Percentiles rank a stretch among this genome's conserved stretches.
Evolutionary conservation across 2,329 filamentous ascomycete genomes (phyloP).

Genomic region (Claviceps spartinae): DNA sequence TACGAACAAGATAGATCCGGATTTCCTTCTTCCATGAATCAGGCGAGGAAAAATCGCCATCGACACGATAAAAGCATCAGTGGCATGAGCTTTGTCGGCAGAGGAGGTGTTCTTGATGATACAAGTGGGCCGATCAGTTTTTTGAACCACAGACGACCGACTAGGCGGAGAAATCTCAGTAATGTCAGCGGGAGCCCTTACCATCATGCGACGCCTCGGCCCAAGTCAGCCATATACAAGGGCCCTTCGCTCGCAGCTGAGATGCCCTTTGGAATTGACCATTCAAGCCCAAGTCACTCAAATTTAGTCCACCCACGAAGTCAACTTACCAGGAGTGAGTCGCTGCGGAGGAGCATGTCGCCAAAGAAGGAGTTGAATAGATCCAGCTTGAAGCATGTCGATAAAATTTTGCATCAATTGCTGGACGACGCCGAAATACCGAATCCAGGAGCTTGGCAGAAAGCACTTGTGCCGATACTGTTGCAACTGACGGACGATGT

Average conservation of each 20-base stretch:
- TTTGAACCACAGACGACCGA: constrained; percentile 45
- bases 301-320: constrained; percentile 27
- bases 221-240: constrained; percentile 43
- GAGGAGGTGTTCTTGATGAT: constrained; percentile 49
- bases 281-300: constrained; percentile 13
- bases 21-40: constrained; percentile 58
- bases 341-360: constrained; percentile 60
- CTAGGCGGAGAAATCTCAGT: constrained; percentile 69
- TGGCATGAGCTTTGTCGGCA: constrained; percentile 54
- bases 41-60: constrained; percentile 60
- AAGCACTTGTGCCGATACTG: constrained; percentile 77
- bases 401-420: constrained; percentile 70
- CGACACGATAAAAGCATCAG: constrained; percentile 63
- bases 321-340: constrained; percentile 61
- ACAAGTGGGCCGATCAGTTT: constrained; percentile 40
- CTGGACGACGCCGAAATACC: constrained; percentile 63
- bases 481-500: constrained; percentile 88
- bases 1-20: constrained; percentile 62
- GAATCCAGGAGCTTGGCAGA: constrained; percentile 70
- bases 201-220: constrained; percentile 60
- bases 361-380: constrained; percentile 75
- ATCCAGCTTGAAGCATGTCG: constrained; percentile 78
- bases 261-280: constrained; percentile 34
- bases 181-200: constrained; percentile 58
- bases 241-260: constrained; percentile 40